A percentile compares a stretch with the other conserved stretches of the same genome.
Evolutionary conservation across 2,329 filamentous ascomycete genomes (phyloP).

Genomic region (Grosmannia clavigera): DNA sequence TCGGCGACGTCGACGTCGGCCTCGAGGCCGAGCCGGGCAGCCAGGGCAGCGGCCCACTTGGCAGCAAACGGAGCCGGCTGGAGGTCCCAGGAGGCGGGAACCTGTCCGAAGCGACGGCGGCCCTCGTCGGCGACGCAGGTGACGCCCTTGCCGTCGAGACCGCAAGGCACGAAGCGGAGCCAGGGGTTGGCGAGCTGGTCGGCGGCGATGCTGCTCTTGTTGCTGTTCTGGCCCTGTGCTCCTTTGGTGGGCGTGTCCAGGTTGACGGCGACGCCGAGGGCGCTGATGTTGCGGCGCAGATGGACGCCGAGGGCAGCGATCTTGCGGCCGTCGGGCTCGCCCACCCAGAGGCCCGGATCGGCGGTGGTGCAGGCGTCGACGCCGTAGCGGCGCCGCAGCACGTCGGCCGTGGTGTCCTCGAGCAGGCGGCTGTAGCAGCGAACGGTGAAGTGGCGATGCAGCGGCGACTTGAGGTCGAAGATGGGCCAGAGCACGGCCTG

Average conservation of each 20-base stretch:
- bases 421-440: conserved; percentile 67
- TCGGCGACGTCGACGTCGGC: conserved; percentile 6
- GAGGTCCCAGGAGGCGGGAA: conserved; percentile 9
- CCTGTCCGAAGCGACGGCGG: conserved; percentile 8
- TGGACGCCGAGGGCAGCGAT: conserved; percentile 91
- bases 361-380: conserved; percentile 52
- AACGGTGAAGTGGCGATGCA: conserved; percentile 50
- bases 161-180: conserved; percentile 77
- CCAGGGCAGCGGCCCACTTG: conserved; percentile 9
- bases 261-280: conserved; percentile 75
- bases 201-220: neutral
- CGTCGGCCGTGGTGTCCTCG: conserved; percentile 61
- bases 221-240: conserved; percentile 8
- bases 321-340: conserved; percentile 40
- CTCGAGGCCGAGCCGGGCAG: conserved; percentile 6
- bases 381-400: conserved; percentile 43
- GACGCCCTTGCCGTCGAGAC: conserved; percentile 63
- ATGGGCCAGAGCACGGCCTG: conserved; percentile 90
- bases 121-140: conserved; percentile 56
- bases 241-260: conserved; percentile 44
- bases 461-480: conserved; percentile 54
- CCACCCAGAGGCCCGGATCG: conserved; percentile 78
- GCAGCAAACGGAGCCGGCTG: conserved; percentile 6
- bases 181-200: conserved; percentile 37
- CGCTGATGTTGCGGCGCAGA: conserved; percentile 68